These are phyloP conservation scores for Buxus sempervirens DNA, from an alignment of 164 flowering plant genomes.

Conservation along the genomic window DNA sequence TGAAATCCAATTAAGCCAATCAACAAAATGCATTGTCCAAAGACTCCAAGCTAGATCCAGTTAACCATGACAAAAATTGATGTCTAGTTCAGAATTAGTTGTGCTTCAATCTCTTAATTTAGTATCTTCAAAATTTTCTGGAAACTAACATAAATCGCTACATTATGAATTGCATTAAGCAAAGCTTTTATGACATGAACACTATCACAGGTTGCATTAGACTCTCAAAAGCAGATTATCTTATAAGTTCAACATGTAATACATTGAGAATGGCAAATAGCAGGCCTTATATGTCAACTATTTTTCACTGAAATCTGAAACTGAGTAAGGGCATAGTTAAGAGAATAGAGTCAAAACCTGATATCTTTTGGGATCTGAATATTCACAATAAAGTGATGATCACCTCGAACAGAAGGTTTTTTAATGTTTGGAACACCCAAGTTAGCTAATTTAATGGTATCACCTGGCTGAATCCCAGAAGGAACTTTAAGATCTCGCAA, in stretches of 20 bases:
- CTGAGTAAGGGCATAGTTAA: neutral
- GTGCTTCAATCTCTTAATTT: neutral
- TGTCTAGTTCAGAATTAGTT: neutral
- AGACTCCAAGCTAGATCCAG: too few species aligned
- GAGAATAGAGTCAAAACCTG: conserved; percentile 43
- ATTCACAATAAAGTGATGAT: conserved; percentile 77
- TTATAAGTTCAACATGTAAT: too few species aligned
- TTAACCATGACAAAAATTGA: too few species aligned
- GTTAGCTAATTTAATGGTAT: conserved; percentile 45
- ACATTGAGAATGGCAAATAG: too few species aligned
- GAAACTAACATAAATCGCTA: too few species aligned
- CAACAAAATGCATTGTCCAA: too few species aligned
- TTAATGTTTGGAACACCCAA: conserved; percentile 83
- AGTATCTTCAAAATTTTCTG: too few species aligned
- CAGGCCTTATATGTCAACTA: neutral
- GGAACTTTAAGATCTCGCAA: conserved; percentile 71
- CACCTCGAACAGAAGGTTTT: conserved; percentile 69
- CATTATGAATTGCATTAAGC: too few species aligned
- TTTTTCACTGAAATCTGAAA: neutral
- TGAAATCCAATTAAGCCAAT: neutral
- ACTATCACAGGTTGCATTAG: too few species aligned
- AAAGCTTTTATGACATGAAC: too few species aligned
- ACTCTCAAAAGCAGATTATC: too few species aligned
- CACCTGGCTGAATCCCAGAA: conserved; percentile 85
- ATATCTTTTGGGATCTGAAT: conserved; percentile 67